A percentile compares a stretch with the other conserved stretches of the same genome.
These are phyloP conservation scores for Chalara sp. DNA, from an alignment of 2,329 filamentous ascomycete species.

Conservation along the genomic window DNA sequence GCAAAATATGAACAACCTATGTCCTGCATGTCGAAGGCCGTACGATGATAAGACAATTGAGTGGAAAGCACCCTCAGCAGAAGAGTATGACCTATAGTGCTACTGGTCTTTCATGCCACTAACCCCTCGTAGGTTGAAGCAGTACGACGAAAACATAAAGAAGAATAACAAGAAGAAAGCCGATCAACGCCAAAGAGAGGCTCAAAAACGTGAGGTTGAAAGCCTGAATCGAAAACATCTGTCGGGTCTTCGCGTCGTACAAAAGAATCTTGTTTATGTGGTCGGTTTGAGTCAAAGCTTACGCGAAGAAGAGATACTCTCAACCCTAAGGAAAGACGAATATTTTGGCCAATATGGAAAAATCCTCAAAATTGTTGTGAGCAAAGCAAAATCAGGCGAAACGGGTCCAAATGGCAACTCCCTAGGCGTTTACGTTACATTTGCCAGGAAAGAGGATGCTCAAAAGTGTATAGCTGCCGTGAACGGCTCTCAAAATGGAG, in stretches of 20 bases:
- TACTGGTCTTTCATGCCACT: too few relatives aligned
- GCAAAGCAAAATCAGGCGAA: slow-evolving; percentile 69
- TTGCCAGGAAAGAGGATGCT: slow-evolving; percentile 85
- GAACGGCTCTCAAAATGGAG: slow-evolving; percentile 86
- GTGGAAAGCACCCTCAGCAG: slow-evolving; percentile 88
- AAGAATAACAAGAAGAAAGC: slow-evolving; percentile 93
- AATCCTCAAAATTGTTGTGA: slow-evolving; percentile 98
- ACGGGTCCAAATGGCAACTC: slow-evolving; percentile 57
- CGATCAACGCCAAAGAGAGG: slow-evolving; percentile 83
- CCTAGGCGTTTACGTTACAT: slow-evolving; percentile 97
- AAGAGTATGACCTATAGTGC: slow-evolving; percentile 59
- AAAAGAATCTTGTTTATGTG: slow-evolving; percentile 98
- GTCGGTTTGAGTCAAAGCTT: slow-evolving; percentile 89
- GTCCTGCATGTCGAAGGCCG: slow-evolving; percentile 90
- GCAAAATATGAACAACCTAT: slow-evolving; percentile 94
- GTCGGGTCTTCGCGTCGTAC: slow-evolving; percentile 88
- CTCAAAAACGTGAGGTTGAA: slow-evolving; percentile 92
- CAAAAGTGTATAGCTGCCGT: slow-evolving; percentile 85
- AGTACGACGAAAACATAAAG: slow-evolving; percentile 70
- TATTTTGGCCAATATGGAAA: slow-evolving; percentile 99
- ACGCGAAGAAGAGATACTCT: slow-evolving; percentile 84
- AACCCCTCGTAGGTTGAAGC: slow-evolving; percentile 50
- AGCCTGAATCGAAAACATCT: slow-evolving; percentile 93
- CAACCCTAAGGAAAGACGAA: slow-evolving; percentile 81
- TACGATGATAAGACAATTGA: slow-evolving; percentile 97